phyloP scores from a whole-genome alignment of 2,329 filamentous ascomycete species.

The Gaeumannomyces tritici region DNA sequence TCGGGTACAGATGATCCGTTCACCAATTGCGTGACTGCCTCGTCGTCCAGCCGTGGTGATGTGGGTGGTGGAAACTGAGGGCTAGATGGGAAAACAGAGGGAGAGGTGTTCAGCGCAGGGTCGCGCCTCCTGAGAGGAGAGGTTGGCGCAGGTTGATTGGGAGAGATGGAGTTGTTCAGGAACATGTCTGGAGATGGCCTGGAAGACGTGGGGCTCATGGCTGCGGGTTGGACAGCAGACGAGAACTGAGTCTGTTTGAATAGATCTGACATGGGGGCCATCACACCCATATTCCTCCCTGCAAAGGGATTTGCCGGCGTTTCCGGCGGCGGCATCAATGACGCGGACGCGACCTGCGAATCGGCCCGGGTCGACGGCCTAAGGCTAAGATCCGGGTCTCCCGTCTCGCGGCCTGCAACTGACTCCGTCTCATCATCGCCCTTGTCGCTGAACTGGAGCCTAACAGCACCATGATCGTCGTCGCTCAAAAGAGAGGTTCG shows the following conservation, averaged over 20 bases:
- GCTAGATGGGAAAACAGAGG: conserved; percentile 31
- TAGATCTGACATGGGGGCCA: conserved; percentile 37
- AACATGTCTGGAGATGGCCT: conserved; percentile 43
- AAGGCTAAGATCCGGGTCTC: neutral
- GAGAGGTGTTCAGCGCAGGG: conserved; percentile 30
- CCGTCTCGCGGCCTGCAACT: neutral
- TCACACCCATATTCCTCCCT: conserved; percentile 20
- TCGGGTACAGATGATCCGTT: neutral
- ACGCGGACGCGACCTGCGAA: neutral
- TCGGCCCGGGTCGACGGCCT: neutral
- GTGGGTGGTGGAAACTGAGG: conserved; percentile 17
- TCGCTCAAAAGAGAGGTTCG: conserved; percentile 19
- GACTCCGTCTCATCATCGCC: conserved; percentile 27
- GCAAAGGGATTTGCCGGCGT: conserved; percentile 45
- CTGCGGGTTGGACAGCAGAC: conserved; percentile 31
- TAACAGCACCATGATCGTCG: conserved; percentile 40
- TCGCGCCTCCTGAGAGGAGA: conserved; percentile 42
- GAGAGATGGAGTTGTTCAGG: conserved; percentile 31
- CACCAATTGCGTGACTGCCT: conserved; percentile 9
- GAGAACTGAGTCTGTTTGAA: conserved; percentile 47
- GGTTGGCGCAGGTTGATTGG: conserved; percentile 25
- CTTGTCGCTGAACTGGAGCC: conserved; percentile 28
- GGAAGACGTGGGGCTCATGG: conserved; percentile 45
- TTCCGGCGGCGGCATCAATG: conserved; percentile 22
- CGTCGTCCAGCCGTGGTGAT: conserved; percentile 12